These are phyloP conservation scores for Peronospora tabacina DNA, from an alignment of 352 stramenopile species.

Conservation along the genomic window DNA sequence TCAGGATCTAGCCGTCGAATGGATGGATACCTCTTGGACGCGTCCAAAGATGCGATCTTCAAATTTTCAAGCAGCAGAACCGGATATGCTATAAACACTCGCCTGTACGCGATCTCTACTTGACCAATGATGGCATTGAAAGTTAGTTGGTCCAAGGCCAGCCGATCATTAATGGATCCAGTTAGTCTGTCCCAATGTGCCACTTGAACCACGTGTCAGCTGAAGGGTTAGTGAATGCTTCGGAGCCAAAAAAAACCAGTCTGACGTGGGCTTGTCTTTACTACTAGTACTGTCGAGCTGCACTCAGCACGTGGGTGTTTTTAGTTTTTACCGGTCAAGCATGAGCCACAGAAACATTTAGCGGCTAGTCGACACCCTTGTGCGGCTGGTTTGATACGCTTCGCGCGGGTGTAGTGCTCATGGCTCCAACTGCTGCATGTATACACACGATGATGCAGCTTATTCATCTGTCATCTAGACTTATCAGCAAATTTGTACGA, in stretches of 20 bases:
- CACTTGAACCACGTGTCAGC: neutral
- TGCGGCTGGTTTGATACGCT: neutral
- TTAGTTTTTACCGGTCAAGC: too few species aligned
- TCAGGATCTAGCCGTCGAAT: neutral
- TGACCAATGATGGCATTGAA: too few species aligned
- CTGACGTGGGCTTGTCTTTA: neutral
- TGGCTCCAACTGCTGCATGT: neutral
- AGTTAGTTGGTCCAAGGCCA: too few species aligned
- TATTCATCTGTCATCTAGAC: too few species aligned
- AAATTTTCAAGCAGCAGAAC: conserved; percentile 22
- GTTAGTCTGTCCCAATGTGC: neutral
- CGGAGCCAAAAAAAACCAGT: neutral
- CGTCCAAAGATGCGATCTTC: conserved; percentile 11
- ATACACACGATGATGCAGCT: neutral
- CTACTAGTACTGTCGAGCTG: too few species aligned
- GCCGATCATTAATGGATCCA: neutral
- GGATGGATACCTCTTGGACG: neutral
- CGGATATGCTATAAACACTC: conserved; percentile 10
- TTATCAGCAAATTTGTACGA: neutral
- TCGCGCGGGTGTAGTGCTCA: neutral
- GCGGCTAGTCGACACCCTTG: neutral
- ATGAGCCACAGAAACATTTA: neutral
- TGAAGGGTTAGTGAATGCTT: neutral
- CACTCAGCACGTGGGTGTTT: too few species aligned
- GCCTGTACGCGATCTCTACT: too few species aligned